A percentile compares a stretch with the other conserved stretches of the same genome.
Evolutionary conservation across 2,329 filamentous ascomycete genomes (phyloP).

Genomic region (Daldinia sp.): DNA sequence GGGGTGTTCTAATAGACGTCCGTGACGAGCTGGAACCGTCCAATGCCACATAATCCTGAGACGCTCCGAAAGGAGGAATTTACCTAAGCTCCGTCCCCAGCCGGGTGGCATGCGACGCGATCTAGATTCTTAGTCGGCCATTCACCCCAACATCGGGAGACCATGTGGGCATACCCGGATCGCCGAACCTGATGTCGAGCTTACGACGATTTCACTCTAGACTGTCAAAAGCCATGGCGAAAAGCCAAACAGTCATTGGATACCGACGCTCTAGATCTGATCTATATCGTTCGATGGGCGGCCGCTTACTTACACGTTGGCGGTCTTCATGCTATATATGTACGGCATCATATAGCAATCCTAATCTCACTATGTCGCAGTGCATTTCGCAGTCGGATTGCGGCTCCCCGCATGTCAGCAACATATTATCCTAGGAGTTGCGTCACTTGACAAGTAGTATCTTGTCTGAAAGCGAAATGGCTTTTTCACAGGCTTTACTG

Average conservation of each 20-base stretch:
- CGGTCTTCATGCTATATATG: constrained; percentile 11
- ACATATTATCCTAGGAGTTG: constrained; percentile 22
- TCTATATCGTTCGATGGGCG: constrained; percentile 23
- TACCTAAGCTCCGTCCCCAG: constrained; percentile 26
- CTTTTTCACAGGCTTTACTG: constrained; percentile 18
- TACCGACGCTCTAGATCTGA: constrained; percentile 25
- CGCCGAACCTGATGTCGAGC: constrained; percentile 10
- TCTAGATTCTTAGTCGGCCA: constrained; percentile 17
- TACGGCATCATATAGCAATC: not conserved
- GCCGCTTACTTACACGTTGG: constrained; percentile 10
- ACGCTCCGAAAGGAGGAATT: constrained; percentile 23
- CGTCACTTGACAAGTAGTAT: constrained; percentile 26
- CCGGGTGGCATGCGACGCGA: constrained; percentile 15
- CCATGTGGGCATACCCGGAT: constrained; percentile 18
- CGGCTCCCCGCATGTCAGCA: constrained; percentile 23
- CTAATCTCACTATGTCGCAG: constrained; percentile 11
- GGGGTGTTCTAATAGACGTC: constrained; percentile 9
- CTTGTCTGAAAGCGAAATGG: constrained; percentile 7
- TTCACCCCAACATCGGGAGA: constrained; percentile 23
- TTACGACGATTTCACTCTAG: constrained; percentile 20
- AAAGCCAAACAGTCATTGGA: not conserved
- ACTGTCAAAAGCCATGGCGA: constrained; percentile 1
- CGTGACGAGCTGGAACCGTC: constrained; percentile 20
- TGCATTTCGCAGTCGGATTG: constrained; percentile 16
- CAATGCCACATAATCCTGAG: constrained; percentile 12